These are phyloP conservation scores for Cucumis melo DNA, from an alignment of 306 rosid genomes.

Conservation along the genomic window DNA sequence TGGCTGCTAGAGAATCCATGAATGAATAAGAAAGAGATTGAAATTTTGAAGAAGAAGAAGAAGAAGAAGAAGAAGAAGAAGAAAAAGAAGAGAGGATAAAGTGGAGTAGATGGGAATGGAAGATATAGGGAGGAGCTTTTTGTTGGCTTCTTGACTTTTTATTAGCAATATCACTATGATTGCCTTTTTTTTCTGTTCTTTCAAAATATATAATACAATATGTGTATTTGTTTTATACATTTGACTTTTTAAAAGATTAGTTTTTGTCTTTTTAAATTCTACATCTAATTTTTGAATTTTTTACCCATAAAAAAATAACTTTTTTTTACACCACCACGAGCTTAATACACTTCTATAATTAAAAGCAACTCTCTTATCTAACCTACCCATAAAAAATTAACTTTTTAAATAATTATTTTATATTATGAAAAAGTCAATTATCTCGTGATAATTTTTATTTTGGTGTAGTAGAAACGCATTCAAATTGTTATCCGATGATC, in stretches of 20 bases:
- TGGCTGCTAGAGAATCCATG: constrained; percentile 29
- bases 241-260: constrained; percentile 28
- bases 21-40: constrained; percentile 5
- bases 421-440: too few species aligned
- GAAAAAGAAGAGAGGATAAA: constrained; percentile 11
- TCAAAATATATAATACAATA: neutral
- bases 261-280: neutral
- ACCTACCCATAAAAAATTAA: too few species aligned
- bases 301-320: too few species aligned
- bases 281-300: too few species aligned
- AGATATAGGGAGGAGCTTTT: constrained; percentile 14
- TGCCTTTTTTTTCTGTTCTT: constrained; percentile 17
- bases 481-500: too few species aligned
- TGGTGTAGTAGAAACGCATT: too few species aligned
- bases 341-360: too few species aligned
- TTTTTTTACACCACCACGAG: too few species aligned
- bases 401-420: too few species aligned
- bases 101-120: constrained; percentile 48
- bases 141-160: constrained; percentile 40
- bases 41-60: constrained; percentile 7
- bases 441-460: too few species aligned
- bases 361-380: too few species aligned
- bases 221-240: constrained; percentile 10
- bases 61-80: too few species aligned
- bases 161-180: constrained; percentile 21